phyloP scores from a whole-genome alignment of 2,329 filamentous ascomycete species.

The Aspergillus latus region DNA sequence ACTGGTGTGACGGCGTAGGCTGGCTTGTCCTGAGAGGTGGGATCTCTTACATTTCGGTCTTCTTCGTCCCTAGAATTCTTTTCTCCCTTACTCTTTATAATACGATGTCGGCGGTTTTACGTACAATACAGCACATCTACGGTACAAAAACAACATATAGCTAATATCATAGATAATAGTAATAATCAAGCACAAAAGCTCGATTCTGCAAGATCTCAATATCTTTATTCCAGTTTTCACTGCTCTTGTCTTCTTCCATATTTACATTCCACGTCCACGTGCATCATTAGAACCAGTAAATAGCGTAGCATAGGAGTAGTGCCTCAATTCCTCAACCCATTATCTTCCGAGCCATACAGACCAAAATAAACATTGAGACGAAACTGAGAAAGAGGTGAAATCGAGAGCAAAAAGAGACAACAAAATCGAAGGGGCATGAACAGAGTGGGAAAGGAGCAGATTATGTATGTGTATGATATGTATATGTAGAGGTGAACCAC shows the following conservation, averaged over 20 bases:
- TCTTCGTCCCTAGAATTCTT: not conserved
- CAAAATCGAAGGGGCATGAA: slow-evolving; percentile 6
- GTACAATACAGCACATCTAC: not conserved
- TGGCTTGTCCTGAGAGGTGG: not conserved
- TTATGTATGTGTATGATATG: slow-evolving; percentile 20
- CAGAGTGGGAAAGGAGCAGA: slow-evolving; percentile 8
- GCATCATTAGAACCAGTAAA: slow-evolving; percentile 37
- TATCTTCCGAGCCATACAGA: slow-evolving; percentile 21
- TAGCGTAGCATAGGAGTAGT: slow-evolving; percentile 11
- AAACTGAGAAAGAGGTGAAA: not conserved
- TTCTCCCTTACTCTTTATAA: not conserved
- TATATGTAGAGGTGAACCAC: slow-evolving; percentile 3
- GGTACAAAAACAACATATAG: not conserved
- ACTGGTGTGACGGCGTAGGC: not conserved
- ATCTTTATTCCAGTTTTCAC: slow-evolving; percentile 19
- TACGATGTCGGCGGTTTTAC: not conserved
- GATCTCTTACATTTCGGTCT: not conserved
- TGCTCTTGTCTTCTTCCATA: slow-evolving; percentile 24
- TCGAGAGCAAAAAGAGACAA: not conserved
- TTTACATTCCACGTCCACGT: slow-evolving; percentile 38
- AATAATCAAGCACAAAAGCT: not conserved
- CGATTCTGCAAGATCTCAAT: too few species aligned
- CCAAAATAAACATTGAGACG: slow-evolving; percentile 4
- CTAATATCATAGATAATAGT: not conserved
- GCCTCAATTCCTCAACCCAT: slow-evolving; percentile 29